phyloP scores from a whole-genome alignment of 306 rosid species.

The Mucuna pruriens region DNA sequence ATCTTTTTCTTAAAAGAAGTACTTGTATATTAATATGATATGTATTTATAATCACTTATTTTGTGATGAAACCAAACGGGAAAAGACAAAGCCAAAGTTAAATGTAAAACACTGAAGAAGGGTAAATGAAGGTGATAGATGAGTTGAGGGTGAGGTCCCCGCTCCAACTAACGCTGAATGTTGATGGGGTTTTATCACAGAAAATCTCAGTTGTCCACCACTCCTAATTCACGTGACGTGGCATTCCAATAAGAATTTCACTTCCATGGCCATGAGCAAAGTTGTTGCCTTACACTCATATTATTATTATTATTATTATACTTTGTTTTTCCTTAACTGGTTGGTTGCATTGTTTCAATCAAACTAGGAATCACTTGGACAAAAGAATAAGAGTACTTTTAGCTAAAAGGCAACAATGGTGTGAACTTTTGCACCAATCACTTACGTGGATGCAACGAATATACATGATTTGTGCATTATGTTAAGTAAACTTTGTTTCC shows the following conservation, averaged over 20 bases:
- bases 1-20: background rate
- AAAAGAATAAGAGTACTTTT: background rate
- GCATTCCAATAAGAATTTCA: constrained; percentile 5
- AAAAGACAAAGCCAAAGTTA: background rate
- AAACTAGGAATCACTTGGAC: background rate
- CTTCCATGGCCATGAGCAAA: background rate
- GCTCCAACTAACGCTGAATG: background rate
- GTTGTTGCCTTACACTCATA: background rate
- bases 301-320: background rate
- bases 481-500: background rate
- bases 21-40: background rate
- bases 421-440: background rate
- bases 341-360: background rate
- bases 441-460: background rate
- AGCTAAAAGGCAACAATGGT: background rate
- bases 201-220: background rate
- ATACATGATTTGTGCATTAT: background rate
- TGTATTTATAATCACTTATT: background rate
- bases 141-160: background rate
- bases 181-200: background rate
- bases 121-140: background rate
- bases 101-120: background rate
- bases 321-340: background rate
- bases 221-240: constrained; percentile 35
- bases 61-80: background rate